phyloP scores from a whole-genome alignment of 169 alveolate species.

The Perkinsus chesapeaki region DNA sequence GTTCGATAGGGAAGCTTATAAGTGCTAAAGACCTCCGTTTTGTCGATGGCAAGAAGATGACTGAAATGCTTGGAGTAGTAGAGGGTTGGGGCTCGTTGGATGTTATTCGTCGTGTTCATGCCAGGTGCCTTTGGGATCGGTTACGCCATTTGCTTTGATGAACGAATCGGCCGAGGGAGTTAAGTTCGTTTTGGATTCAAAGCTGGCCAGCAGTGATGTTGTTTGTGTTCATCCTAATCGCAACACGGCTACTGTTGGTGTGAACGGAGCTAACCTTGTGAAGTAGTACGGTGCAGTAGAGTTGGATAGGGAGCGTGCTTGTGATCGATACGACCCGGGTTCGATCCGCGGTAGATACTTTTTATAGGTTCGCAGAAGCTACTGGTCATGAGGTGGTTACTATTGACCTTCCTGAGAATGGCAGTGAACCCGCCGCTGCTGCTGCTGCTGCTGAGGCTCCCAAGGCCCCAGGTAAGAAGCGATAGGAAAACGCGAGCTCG shows the following conservation, averaged over 20 bases:
- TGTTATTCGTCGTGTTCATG: background rate
- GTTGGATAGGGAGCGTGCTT: background rate
- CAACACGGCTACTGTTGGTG: slow-evolving; percentile 37
- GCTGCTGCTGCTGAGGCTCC: background rate
- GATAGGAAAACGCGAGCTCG: slow-evolving; percentile 11
- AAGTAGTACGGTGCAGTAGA: slow-evolving; percentile 23
- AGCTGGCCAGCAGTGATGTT: slow-evolving; percentile 28
- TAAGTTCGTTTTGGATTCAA: slow-evolving; percentile 5
- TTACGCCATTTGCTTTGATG: slow-evolving; percentile 58
- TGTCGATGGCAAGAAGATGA: slow-evolving; percentile 55
- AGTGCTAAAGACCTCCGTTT: slow-evolving; percentile 54
- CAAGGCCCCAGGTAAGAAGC: background rate
- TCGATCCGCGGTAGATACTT: background rate
- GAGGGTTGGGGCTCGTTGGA: background rate
- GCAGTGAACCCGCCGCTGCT: too few relatives aligned
- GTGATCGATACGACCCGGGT: background rate
- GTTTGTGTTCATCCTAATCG: slow-evolving; percentile 31
- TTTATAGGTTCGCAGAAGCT: background rate
- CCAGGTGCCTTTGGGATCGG: slow-evolving; percentile 48
- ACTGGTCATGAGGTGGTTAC: background rate
- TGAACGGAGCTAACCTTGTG: slow-evolving; percentile 32
- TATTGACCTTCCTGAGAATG: background rate
- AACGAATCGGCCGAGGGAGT: slow-evolving; percentile 27
- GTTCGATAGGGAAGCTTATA: slow-evolving; percentile 39
- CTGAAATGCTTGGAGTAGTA: slow-evolving; percentile 24